phyloP scores from a whole-genome alignment of 345 rosid species.

The Viola odorata region DNA sequence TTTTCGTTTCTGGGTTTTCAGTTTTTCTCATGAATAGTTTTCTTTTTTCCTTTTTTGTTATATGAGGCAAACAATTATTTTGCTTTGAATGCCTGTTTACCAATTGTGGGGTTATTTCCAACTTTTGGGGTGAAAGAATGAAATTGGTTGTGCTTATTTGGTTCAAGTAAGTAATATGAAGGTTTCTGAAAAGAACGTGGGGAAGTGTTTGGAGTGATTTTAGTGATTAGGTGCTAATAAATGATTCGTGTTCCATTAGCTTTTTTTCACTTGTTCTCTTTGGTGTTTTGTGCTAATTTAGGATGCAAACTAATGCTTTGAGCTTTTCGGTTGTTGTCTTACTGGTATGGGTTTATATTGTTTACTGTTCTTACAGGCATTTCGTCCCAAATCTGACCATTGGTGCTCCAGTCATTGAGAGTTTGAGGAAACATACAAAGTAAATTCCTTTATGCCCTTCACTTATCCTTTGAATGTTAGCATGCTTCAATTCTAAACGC shows the following conservation, averaged over 20 bases:
- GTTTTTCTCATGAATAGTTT: not conserved
- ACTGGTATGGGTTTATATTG: not conserved
- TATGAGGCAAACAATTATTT: no score
- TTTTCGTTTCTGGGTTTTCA: not conserved
- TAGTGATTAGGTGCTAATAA: no score
- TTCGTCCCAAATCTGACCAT: slow-evolving; percentile 84
- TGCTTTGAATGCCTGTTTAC: no score
- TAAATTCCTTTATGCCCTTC: slow-evolving; percentile 17
- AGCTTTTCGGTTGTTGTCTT: not conserved
- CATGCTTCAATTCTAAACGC: not conserved
- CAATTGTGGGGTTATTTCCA: no score
- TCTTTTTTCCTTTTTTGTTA: not conserved
- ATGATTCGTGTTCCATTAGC: no score
- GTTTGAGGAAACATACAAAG: slow-evolving; percentile 88
- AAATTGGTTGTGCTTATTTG: no score
- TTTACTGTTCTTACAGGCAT: slow-evolving; percentile 43
- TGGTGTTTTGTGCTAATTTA: no score
- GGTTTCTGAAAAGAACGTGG: no score
- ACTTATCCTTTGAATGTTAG: not conserved
- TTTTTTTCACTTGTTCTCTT: no score
- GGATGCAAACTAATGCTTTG: not conserved
- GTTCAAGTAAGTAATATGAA: no score
- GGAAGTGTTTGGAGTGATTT: no score
- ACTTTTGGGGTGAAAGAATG: no score
- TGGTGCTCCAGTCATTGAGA: slow-evolving; percentile 85